phyloP scores from a whole-genome alignment of 257 asterid genomes.

The Nicotiana otophora region DNA sequence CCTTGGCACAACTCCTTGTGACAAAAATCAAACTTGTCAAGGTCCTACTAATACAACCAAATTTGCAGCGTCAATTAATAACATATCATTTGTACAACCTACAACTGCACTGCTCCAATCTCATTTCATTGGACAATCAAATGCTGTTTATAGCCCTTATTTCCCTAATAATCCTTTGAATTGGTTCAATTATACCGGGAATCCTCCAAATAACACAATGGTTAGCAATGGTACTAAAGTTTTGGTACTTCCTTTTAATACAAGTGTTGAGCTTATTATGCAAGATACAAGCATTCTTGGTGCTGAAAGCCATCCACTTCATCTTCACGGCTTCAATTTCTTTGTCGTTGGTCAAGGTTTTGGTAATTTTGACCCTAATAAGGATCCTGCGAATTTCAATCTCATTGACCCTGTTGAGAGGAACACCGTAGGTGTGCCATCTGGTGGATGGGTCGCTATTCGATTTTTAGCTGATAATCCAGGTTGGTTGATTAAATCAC shows the following conservation, averaged over 20 bases:
- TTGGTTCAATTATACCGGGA: constrained; percentile 51
- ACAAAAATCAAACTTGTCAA: constrained; percentile 35
- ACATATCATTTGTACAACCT: constrained; percentile 38
- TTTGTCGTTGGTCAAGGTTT: constrained; percentile 53
- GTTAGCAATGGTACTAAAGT: constrained; percentile 40
- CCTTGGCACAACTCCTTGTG: constrained; percentile 32
- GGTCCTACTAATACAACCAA: constrained; percentile 44
- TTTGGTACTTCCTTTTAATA: constrained; percentile 34
- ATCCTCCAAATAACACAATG: constrained; percentile 44
- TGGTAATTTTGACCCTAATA: constrained; percentile 39
- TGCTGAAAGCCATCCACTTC: not conserved
- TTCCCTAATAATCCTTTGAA: constrained; percentile 36
- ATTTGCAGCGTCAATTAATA: constrained; percentile 45
- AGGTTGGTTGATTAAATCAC: constrained; percentile 19
- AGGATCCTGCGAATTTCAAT: constrained; percentile 43
- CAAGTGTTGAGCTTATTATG: constrained; percentile 22
- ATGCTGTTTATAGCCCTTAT: constrained; percentile 29
- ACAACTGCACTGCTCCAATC: constrained; percentile 21
- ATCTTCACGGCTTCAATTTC: constrained; percentile 30
- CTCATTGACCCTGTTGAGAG: constrained; percentile 35
- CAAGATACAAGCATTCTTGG: not conserved
- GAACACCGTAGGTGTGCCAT: not conserved
- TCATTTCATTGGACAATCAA: constrained; percentile 28
- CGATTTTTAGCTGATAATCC: constrained; percentile 61
- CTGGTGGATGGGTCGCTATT: not conserved